Evolutionary conservation across 2,329 filamentous ascomycete genomes (phyloP), one percentile per base, ranked within the genome.

Genomic region (Rhexocercosporidium sp.): DNA sequence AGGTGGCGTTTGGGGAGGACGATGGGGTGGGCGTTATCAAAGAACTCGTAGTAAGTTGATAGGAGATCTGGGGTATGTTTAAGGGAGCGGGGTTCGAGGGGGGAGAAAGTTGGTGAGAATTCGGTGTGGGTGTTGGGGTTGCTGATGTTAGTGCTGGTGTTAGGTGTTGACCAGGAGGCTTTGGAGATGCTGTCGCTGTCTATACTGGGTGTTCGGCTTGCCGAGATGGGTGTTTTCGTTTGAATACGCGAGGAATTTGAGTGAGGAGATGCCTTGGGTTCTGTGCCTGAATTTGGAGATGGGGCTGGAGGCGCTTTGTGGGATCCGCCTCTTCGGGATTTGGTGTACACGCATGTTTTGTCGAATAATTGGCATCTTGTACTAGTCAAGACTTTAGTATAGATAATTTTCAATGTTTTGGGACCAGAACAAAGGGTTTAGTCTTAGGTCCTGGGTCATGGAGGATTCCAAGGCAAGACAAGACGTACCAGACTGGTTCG

Each of bases 321-420:
- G 39, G 59, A 64, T 66, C 76, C 82, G 3, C 84, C 84, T 60
- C 85, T 78, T 37, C 84, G 80, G 14, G 83, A 85, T 69, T 83
- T 82, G 56, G 84, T 79, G 73, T 86, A 87, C 25, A 79, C 78
- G 67, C 85, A 87, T 2, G 81, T 76, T 29, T 81, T 80, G 9
- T 77, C 77, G 51, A 82, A 80, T 11, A 78, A 75, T 29, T 72
- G 70, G 70, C 85, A 87, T 63, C 84, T 78, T 9, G 71, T 75
- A 66, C n/a, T n/a, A n/a, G n/a, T n/a, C n/a, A n/a, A n/a, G n/a
- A n/a, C n/a, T n/a, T n/a, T n/a, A n/a, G n/a, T n/a, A n/a, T n/a
- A n/a, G n/a, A n/a, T n/a, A n/a, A n/a, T n/a, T n/a, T n/a, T n/a
- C n/a, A n/a, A n/a, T n/a, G n/a, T n/a, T n/a, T n/a, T n/a, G n/a